Base-by-base conservation (phyloP, 371 early-diverging fungal species). In the Synchytrium microbalum region DNA sequence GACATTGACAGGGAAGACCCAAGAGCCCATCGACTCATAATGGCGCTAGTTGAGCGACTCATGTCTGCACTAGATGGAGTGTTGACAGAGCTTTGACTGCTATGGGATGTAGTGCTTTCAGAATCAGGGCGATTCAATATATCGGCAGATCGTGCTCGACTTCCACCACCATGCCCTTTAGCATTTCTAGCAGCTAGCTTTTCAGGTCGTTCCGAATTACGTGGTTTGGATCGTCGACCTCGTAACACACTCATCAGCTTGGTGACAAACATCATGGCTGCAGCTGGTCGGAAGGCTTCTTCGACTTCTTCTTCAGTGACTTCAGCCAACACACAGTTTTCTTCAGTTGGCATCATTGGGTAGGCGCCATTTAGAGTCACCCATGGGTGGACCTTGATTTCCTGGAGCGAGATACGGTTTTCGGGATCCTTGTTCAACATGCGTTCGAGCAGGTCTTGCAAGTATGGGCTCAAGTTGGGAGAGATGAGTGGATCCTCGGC, bases 241-340 rank as follows among this genome's bases (percentile, higher is more conserved):
- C 46, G 46, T 19, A 38, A 19, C 19, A 10, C 19, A 38, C 46
- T 38, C 46, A 38, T 38, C 46, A 72, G 69, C 70, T 72, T 73
- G 26, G 64, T 65, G 30, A 71, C 68, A 63, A 77, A 72, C 68
- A 68, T 70, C 46, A 65, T 64, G 8, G 69, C 56, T 10, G 46
- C 46, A 19, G 46, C 72, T 0, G 75, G 75, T 16, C 85, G 82
- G 67, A 96, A 85, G 14, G 92, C 93, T 60, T 83, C 79, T 60
- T 84, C 79, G 61, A 93, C 81, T 65, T 96, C 96, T 63, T 91
- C 89, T 54, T 91, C 90, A 0, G 93, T 93, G 54, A 92, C 84
- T 26, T 86, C 80, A 25, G 92, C 90, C 62, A 84, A 74, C 61
- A 78, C 71, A 71, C 86, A 91, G 73, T 95, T 95, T 64, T 88